These are phyloP conservation scores for Halophytophthora polymorphica DNA, from an alignment of 352 stramenopile species.

Conservation along the genomic window DNA sequence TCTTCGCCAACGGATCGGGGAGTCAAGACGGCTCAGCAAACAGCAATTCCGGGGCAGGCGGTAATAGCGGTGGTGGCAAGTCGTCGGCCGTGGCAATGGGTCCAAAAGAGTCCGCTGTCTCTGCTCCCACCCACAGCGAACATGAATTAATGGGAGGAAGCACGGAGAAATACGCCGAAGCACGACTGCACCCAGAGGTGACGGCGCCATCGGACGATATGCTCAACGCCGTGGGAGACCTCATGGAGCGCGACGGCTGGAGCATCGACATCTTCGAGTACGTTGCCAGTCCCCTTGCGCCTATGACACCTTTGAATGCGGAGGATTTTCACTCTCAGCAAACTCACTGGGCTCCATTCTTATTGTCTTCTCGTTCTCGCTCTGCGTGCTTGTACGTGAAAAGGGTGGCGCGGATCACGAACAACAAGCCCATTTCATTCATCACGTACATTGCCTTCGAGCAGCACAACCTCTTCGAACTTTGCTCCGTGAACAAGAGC, in stretches of 20 bases:
- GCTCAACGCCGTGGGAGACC: conserved; percentile 58
- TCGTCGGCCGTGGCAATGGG: conserved; percentile 13
- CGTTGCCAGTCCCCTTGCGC: conserved; percentile 7
- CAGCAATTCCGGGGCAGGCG: conserved; percentile 11
- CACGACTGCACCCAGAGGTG: conserved; percentile 60
- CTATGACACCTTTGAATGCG: neutral
- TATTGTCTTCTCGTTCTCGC: no score
- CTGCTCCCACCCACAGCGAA: no score
- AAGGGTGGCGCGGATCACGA: conserved; percentile 56
- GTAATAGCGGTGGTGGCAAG: neutral
- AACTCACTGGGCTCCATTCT: neutral
- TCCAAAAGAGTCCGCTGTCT: neutral
- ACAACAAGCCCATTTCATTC: conserved; percentile 76
- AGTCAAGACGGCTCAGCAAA: conserved; percentile 5
- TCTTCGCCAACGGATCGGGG: conserved; percentile 29
- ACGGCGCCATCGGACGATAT: conserved; percentile 49
- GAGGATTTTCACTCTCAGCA: neutral
- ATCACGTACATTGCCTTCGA: conserved; percentile 85
- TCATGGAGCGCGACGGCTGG: conserved; percentile 77
- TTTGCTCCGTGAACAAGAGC: conserved; percentile 70
- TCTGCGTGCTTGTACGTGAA: conserved; percentile 4
- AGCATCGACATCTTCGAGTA: conserved; percentile 74
- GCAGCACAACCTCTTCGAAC: conserved; percentile 77
- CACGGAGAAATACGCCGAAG: conserved; percentile 25
- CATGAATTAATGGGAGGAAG: no score